Base-by-base conservation (phyloP, 331 rosid species). In the Spiraea crenata region DNA sequence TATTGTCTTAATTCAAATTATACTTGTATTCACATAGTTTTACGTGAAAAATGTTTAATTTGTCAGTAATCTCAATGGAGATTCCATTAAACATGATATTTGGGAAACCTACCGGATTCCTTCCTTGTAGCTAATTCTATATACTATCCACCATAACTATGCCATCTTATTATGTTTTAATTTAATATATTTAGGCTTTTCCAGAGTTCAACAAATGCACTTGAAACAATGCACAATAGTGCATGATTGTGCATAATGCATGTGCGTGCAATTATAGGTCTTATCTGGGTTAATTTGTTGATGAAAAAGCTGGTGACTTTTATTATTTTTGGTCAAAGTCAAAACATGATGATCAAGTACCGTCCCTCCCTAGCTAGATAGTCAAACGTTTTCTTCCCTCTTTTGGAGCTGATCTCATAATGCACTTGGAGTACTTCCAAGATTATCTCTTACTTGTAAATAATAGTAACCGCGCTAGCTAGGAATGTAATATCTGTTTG, bases 201-300 rank as follows among this genome's bases (percentile, higher is more conserved):
- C 60, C 31, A 70, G 59, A 63, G 60, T 73, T 77, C 85, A 85
- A 87, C 31, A 25, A 25, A 25, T 25, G 77, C 65, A 60, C 79
- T 57, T 9, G 3, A 44, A 81, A 78, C 85, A 76, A 41, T 42
- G 61, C 76, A 51, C 69, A 77, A 17, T 63, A 19, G 51, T 63
- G 51, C 17, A 47, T 5, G 5, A 40, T 31, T 13, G 2, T 6
- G 42, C 44, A 20, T 71, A 4, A 50, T 10, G 81, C 90, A 83
- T 82, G 82, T 85, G 83, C 62, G 19, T 12, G 73, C 80, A 73
- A 83, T 78, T 71, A 79, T 83, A 58, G 75, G 63, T 71, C 52
- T 65, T 46, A 55, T 65, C 62, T 51, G 54, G 52, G 71, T 7
- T 42, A 25, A 25, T 25, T 25, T 25, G 31, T 25, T 25, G 31